Conservation (phyloP, 257 asterid genomes). For the Prunella vulgaris region DNA sequence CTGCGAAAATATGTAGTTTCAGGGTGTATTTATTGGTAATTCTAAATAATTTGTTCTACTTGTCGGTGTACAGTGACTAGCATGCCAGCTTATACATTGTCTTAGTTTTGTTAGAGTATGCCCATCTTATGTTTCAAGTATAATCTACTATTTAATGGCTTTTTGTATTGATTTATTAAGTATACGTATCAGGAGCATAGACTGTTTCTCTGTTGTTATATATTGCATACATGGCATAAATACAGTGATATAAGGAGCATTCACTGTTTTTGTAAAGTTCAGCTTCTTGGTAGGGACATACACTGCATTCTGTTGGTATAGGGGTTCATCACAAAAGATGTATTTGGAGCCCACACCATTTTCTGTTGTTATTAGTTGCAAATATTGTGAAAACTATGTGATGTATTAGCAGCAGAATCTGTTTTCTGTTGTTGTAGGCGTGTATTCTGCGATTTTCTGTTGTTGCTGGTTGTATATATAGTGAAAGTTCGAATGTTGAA, state of each 20-base stretch:
- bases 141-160: conserved; percentile 2
- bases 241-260: neutral
- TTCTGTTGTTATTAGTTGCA: neutral
- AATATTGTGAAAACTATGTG: neutral
- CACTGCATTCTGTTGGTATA: neutral
- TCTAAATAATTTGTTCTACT: neutral
- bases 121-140: conserved; percentile 1
- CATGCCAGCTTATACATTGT: neutral
- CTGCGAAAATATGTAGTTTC: conserved; percentile 1
- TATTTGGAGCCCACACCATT: neutral
- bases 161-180: neutral
- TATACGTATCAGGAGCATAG: neutral
- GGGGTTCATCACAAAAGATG: neutral
- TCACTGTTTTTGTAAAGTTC: neutral
- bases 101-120: neutral
- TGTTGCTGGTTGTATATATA: neutral
- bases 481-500: neutral
- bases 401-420: neutral
- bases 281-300: neutral
- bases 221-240: neutral
- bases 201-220: neutral
- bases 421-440: neutral
- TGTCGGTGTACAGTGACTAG: neutral
- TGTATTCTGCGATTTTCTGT: neutral
- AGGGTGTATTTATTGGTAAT: neutral